These are phyloP conservation scores for Trichocladium uniseriatum DNA, from an alignment of 495 filamentous ascomycete genomes.

Conservation along the genomic window DNA sequence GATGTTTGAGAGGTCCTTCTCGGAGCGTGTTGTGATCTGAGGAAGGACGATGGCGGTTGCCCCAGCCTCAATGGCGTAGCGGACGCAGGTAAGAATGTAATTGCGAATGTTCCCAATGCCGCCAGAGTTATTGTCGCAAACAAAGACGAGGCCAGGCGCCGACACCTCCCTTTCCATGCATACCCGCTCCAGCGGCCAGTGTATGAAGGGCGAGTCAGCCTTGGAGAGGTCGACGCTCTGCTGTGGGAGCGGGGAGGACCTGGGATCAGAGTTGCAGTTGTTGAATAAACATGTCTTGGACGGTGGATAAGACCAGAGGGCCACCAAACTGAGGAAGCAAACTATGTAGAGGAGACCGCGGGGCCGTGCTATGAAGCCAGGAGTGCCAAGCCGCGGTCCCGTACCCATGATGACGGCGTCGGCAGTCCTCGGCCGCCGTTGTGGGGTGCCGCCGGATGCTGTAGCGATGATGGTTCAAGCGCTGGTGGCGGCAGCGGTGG, in stretches of 20 bases:
- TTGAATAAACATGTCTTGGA: conserved; percentile 16
- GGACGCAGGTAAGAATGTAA: conserved; percentile 42
- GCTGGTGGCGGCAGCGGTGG: no score
- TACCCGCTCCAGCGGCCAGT: conserved; percentile 38
- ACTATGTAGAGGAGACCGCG: conserved; percentile 9
- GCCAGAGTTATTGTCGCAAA: conserved; percentile 45
- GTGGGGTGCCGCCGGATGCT: no score
- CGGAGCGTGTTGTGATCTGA: conserved; percentile 28
- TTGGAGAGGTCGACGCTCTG: conserved; percentile 26
- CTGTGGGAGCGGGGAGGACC: background rate
- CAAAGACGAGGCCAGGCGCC: conserved; percentile 34
- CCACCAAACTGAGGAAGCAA: conserved; percentile 16
- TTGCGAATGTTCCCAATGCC: conserved; percentile 46
- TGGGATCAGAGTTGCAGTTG: background rate
- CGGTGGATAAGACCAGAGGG: conserved; percentile 18
- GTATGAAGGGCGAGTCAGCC: conserved; percentile 32
- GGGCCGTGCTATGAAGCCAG: conserved; percentile 9
- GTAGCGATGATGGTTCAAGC: no score
- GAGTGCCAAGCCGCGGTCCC: no score
- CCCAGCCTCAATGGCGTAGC: conserved; percentile 42
- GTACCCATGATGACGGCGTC: no score
- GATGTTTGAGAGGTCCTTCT: conserved; percentile 24
- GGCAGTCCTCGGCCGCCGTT: no score
- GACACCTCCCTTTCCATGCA: conserved; percentile 31
- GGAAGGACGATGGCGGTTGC: conserved; percentile 38